Conservation (phyloP, 2,329 filamentous ascomycete genomes). For the Penicillium sp. region DNA sequence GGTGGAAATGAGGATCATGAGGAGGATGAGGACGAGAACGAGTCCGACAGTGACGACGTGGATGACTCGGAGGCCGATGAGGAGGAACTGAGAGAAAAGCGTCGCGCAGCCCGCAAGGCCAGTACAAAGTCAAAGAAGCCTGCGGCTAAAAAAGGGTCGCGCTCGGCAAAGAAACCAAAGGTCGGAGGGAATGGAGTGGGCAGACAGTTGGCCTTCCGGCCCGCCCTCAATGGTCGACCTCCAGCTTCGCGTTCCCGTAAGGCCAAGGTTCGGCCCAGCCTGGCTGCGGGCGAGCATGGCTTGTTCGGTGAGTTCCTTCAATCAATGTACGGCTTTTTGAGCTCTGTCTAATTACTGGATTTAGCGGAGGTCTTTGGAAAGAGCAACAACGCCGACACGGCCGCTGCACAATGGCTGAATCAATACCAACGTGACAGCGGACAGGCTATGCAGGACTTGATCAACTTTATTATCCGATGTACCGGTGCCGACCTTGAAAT, state of each 20-base stretch:
- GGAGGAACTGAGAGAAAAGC: slow-evolving; percentile 46
- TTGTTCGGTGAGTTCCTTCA: slow-evolving; percentile 49
- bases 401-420: slow-evolving; percentile 54
- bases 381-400: slow-evolving; percentile 51
- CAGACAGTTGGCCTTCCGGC: slow-evolving; percentile 52
- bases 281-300: slow-evolving; percentile 50
- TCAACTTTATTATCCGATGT: slow-evolving; percentile 60
- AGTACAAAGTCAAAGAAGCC: slow-evolving; percentile 33
- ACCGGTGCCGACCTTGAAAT: slow-evolving; percentile 78
- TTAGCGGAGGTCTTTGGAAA: slow-evolving; percentile 57
- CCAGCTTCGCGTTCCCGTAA: slow-evolving; percentile 47
- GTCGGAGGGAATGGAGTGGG: slow-evolving; percentile 47
- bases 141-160: slow-evolving; percentile 38
- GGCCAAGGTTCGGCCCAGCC: slow-evolving; percentile 48
- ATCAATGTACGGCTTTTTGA: background rate
- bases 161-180: slow-evolving; percentile 52
- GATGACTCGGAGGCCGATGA: slow-evolving; percentile 42
- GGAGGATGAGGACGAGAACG: slow-evolving; percentile 33
- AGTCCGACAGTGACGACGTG: slow-evolving; percentile 38
- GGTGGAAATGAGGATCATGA: slow-evolving; percentile 36
- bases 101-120: slow-evolving; percentile 34
- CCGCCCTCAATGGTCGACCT: slow-evolving; percentile 43
- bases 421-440: slow-evolving; percentile 53
- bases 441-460: slow-evolving; percentile 52
- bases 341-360: slow-evolving; percentile 22